Evolutionary conservation across 1,139 yeast species (phyloP).

Genomic region (Yamadazyma pseudoaaseri): DNA sequence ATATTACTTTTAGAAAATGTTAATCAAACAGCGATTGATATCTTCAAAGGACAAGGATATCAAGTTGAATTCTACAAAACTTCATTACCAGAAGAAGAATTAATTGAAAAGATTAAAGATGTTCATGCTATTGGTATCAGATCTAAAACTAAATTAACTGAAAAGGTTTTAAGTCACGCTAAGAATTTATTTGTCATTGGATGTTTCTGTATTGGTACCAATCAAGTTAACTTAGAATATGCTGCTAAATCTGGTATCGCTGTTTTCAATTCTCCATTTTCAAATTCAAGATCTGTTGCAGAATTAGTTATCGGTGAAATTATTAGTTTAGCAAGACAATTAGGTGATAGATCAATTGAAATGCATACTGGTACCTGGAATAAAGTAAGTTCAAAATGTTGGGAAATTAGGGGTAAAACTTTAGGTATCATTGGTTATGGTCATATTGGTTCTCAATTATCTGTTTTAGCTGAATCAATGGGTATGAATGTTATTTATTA

Average conservation of each 20-base stretch:
- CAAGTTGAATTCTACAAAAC: conserved; percentile 94
- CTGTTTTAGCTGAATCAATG: conserved; percentile 95
- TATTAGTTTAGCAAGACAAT: conserved; percentile 90
- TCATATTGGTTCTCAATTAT: conserved; percentile 95
- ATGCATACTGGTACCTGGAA: conserved; percentile 98
- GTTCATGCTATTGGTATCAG: conserved; percentile 98
- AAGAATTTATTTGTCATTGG: conserved; percentile 89
- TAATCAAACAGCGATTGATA: conserved; percentile 85
- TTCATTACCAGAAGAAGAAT: conserved; percentile 87
- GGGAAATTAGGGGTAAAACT: conserved; percentile 99
- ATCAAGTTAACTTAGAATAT: conserved; percentile 89
- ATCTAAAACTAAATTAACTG: conserved; percentile 89
- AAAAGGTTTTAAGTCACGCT: conserved; percentile 77
- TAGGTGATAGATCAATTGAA: conserved; percentile 96
- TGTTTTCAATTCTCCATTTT: conserved; percentile 97
- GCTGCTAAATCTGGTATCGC: conserved; percentile 96
- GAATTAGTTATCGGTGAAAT: conserved; percentile 96
- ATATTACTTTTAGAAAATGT: conserved; percentile 89
- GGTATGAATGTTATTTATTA: conserved; percentile 97
- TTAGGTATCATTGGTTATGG: conserved; percentile 97
- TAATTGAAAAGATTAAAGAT: conserved; percentile 88
- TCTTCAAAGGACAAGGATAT: conserved; percentile 86
- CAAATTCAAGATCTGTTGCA: conserved; percentile 98
- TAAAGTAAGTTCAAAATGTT: conserved; percentile 90
- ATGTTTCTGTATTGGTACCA: conserved; percentile 99